These are phyloP conservation scores for Microcera coccophila DNA, from an alignment of 2,329 filamentous ascomycete species.

Conservation along the genomic window DNA sequence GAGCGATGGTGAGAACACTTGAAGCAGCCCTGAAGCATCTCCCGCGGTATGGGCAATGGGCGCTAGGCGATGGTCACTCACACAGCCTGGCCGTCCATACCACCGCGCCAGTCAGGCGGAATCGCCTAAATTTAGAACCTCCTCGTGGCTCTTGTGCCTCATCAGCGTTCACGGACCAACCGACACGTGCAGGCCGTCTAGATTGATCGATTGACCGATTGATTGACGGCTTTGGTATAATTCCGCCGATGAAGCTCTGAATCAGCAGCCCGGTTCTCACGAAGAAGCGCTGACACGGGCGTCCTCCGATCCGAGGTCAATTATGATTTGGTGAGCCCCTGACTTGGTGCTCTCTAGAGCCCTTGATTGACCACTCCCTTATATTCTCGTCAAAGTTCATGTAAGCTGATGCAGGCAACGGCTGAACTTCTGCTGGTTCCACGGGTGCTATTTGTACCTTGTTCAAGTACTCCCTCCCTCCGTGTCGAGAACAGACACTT, in stretches of 20 bases:
- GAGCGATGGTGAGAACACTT: background rate
- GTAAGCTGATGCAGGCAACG: too few relatives aligned
- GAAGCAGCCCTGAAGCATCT: background rate
- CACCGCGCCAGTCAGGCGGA: constrained; percentile 10
- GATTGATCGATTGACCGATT: background rate
- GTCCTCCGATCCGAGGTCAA: background rate
- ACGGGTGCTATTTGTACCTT: too few relatives aligned
- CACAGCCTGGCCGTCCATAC: constrained; percentile 16
- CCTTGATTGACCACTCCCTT: too few relatives aligned
- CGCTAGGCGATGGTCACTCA: constrained; percentile 4
- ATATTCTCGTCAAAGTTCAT: too few relatives aligned
- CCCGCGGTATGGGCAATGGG: background rate
- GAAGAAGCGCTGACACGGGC: background rate
- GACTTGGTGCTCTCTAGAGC: background rate
- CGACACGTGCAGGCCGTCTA: background rate
- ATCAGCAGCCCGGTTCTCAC: background rate
- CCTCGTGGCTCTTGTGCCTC: constrained; percentile 16
- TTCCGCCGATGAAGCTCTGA: background rate
- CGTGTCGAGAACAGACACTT: too few relatives aligned
- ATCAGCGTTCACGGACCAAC: background rate
- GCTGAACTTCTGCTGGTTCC: too few relatives aligned
- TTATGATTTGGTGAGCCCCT: background rate
- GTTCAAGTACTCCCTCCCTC: too few relatives aligned
- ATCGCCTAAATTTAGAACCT: constrained; percentile 25
- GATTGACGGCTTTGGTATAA: background rate